These are phyloP conservation scores for Malassezia sp. DNA, from an alignment of 1,284 basidiomycete species.

Conservation along the genomic window DNA sequence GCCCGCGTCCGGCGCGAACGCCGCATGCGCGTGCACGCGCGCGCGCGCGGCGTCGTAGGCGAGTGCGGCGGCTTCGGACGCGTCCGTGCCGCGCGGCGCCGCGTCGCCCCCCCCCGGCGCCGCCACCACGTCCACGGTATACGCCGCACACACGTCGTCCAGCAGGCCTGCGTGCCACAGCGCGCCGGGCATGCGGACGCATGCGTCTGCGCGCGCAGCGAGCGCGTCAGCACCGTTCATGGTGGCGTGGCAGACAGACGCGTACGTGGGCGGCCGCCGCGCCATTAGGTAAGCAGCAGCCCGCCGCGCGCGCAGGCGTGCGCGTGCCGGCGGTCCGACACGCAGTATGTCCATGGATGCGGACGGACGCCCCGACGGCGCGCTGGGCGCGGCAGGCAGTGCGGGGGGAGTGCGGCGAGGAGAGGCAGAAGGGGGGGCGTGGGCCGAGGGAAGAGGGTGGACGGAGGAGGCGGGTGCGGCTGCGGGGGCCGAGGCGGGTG, in stretches of 20 bases:
- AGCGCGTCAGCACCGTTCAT: background rate
- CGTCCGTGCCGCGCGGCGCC: background rate
- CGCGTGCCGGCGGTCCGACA: too few relatives aligned
- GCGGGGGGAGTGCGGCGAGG: too few relatives aligned
- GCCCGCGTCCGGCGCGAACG: background rate
- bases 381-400: too few relatives aligned
- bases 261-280: too few relatives aligned
- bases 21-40: background rate
- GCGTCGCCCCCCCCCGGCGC: background rate
- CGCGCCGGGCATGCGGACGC: slow-evolving; percentile 11
- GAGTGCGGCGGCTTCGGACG: background rate
- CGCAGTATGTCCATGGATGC: too few relatives aligned
- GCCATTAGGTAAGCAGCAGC: background rate
- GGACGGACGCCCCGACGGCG: too few relatives aligned
- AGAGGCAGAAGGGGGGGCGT: too few relatives aligned
- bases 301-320: too few relatives aligned
- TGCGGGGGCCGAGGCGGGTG: background rate
- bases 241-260: background rate
- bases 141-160: background rate
- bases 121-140: background rate
- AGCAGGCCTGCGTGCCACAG: slow-evolving; percentile 3
- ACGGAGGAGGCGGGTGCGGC: background rate
- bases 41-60: background rate
- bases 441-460: too few relatives aligned
- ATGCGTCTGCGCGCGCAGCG: slow-evolving; percentile 2